Evolutionary conservation across 305 asterid genomes (phyloP), one percentile per base, ranked within the genome.

Genomic region (Plantago lanceolata): DNA sequence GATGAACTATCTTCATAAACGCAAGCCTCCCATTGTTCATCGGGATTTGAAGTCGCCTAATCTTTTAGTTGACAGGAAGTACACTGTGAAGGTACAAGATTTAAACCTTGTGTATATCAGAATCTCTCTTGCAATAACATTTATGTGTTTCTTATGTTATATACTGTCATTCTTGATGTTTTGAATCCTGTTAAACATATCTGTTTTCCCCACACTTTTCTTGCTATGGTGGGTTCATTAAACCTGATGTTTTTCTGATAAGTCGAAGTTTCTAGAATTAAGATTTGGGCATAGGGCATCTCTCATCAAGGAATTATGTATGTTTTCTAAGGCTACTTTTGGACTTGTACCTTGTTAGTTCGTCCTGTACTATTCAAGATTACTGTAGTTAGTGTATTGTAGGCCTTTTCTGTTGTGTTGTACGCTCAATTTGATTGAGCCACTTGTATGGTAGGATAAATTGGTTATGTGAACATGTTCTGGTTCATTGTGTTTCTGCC

Each of bases 1-100:
- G 76, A 90, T 90, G 97, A 90, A 87, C 76, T 85, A 90, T 79
- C 95, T 90, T 69, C 97, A 90, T 76, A 90, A 79, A 68, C 78
- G 74, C 77, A 85, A 84, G 68, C 97, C 97, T 72, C 97, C 97
- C 29, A 72, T 90, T 74, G 96, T 90, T 73, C 97, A 90, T 59
- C 75, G 97, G 66, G 97, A 90, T 80, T 73, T 90, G 72, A 90
- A 90, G 79, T 93, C 98, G 74, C 98, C 97, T 49, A 93, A 93
- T 81, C 99, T 93, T 65, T 76, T 93, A 67, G 99, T 93, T 72
- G 99, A 93, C 85, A 93, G 48, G 60, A 93, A 90, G 81, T 94
- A 88, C 54, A 94, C 99, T 11, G 99, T 88, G 73, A 94, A 94
- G 97, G 99, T 94, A 76, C 60, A 60, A 31, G 56, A 33, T 57